Evolutionary conservation across 305 asterid genomes (phyloP).

Genomic region (Striga hermonthica): DNA sequence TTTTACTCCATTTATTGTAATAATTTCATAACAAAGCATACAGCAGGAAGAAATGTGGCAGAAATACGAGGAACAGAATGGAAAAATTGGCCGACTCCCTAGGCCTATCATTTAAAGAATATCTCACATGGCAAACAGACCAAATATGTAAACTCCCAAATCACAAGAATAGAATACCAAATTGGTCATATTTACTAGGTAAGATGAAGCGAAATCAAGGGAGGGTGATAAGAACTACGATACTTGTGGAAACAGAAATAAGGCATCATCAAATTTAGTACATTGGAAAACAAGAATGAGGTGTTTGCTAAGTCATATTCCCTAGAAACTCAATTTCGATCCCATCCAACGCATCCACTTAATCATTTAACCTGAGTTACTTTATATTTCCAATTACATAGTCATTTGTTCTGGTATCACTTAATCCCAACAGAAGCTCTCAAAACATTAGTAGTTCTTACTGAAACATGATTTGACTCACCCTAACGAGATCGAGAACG

Average conservation of each 20-base stretch:
- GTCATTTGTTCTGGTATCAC: too few relatives aligned
- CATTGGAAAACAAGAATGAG: constrained; percentile 1
- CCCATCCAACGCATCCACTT: too few relatives aligned
- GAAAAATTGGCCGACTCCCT: too few relatives aligned
- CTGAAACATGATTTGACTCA: constrained; percentile 28
- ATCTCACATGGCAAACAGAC: not conserved
- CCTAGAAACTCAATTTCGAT: too few relatives aligned
- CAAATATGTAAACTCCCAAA: constrained; percentile 3
- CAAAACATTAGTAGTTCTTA: too few relatives aligned
- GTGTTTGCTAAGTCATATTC: not conserved
- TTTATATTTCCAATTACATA: too few relatives aligned
- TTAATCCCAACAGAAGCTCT: not conserved
- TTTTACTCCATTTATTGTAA: not conserved
- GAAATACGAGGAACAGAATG: not conserved
- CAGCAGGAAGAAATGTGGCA: not conserved
- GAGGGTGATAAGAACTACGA: not conserved
- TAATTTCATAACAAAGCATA: constrained; percentile 13
- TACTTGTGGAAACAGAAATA: not conserved
- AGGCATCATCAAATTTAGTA: constrained; percentile 1
- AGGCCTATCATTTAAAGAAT: too few relatives aligned
- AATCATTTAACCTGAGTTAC: too few relatives aligned
- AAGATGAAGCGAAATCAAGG: constrained; percentile 10
- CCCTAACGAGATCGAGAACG: constrained; percentile 84
- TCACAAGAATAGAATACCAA: not conserved
- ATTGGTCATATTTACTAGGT: not conserved